Base-by-base conservation (phyloP, 306 rosid species). In the Vigna reflexopilosa region DNA sequence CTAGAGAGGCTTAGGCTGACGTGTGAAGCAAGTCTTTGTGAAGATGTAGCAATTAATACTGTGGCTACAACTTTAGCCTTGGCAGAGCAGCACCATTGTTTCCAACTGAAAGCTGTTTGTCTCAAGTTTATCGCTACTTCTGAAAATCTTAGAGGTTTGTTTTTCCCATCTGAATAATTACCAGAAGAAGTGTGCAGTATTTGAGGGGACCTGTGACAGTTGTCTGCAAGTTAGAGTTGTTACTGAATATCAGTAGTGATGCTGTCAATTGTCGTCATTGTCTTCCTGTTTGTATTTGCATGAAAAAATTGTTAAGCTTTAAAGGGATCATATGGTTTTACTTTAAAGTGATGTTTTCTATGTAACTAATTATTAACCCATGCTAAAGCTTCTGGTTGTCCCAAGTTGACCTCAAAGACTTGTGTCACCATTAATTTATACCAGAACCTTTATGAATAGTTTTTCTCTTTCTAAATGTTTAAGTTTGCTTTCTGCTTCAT, bases 81-180 rank as follows among this genome's bases (percentile, higher is more conserved):
- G 88, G 97, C 98, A 9, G 97, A 91, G 84, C 94, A 91, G 85
- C 98, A 93, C 78, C 98, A 93, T 80, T 93, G 94, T 83, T 88
- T 88, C 88, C 93, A 88, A 84, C 85, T 93, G 84, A 93, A 89
- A 85, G 79, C 95, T 47, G 97, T 91, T 77, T 93, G 98, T 85
- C 98, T 93, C 86, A 93, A 80, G 79, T 93, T 93, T 69, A 72
- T 89, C 54, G 91, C 98, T 4, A 79, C 76, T 40, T 89, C 91
- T 5, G 94, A 90, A 87, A 91, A 91, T 86, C 93, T 93, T 42
- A 84, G 82, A 89, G 94, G 98, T 89, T 45, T 75, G 80, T 57
- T 55, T 73, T 76, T 30, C 52, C 65, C 69, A 28, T 66, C 12
- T 76, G 63, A 54, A 85, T 3, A 17, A 28, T 3, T 51, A 14